A percentile compares a stretch with the other conserved stretches of the same genome.
phyloP scores from a whole-genome alignment of 495 filamentous ascomycete genomes.

The Penicillium coprophilum region DNA sequence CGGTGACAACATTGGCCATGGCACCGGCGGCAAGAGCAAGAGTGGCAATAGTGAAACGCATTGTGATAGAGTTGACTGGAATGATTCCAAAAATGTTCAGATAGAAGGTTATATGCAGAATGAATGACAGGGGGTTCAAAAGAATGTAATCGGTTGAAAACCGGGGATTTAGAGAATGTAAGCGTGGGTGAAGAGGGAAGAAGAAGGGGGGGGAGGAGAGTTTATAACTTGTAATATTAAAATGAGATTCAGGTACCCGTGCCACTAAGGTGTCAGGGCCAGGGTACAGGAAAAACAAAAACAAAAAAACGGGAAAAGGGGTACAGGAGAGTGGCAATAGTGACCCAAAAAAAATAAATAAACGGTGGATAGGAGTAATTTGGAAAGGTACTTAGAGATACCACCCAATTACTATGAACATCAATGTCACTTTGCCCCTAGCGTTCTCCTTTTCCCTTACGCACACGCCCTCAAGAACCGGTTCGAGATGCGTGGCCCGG shows the following conservation, averaged over 20 bases:
- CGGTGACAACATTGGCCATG: constrained; percentile 63
- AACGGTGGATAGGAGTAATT: background rate
- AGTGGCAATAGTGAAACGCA: constrained; percentile 86
- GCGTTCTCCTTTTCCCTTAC: constrained; percentile 4
- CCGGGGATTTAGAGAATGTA: constrained; percentile 33
- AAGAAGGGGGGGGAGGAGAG: constrained; percentile 10
- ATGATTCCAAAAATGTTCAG: constrained; percentile 25
- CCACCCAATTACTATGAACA: background rate
- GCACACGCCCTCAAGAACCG: constrained; percentile 3
- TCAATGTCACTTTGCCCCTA: constrained; percentile 8
- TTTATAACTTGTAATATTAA: constrained; percentile 17
- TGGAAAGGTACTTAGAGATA: background rate
- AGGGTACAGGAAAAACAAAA: background rate
- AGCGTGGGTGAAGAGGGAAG: constrained; percentile 21
- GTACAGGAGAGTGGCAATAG: constrained; percentile 13
- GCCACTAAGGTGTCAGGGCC: constrained; percentile 11
- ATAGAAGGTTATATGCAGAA: constrained; percentile 16
- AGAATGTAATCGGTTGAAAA: constrained; percentile 55
- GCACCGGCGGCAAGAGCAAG: constrained; percentile 61
- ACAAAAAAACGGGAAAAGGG: constrained; percentile 15
- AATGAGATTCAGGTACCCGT: constrained; percentile 30
- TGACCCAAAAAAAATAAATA: background rate
- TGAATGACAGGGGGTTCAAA: constrained; percentile 37
- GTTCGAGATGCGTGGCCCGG: constrained; percentile 8
- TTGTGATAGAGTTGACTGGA: constrained; percentile 54